These are phyloP conservation scores for Aspergillus wentii DNA, from an alignment of 495 filamentous ascomycete genomes.

Conservation along the genomic window DNA sequence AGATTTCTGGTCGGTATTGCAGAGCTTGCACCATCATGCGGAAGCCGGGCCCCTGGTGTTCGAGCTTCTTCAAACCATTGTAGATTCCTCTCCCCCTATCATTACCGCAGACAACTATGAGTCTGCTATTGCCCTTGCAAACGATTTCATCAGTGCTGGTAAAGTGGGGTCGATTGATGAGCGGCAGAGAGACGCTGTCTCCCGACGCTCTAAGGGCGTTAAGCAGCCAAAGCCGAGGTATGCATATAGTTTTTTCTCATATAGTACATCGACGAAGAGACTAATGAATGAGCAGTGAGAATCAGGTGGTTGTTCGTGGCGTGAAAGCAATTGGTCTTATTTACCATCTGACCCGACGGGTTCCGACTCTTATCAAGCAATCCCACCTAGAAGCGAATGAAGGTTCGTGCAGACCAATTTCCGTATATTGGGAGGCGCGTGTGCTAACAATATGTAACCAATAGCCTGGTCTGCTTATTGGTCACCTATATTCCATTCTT, in stretches of 20 bases:
- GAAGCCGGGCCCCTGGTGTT: conserved; percentile 76
- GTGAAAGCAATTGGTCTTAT: conserved; percentile 76
- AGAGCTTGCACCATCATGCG: conserved; percentile 60
- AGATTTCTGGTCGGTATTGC: conserved; percentile 93
- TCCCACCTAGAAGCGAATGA: conserved; percentile 87
- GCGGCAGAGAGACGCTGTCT: conserved; percentile 63
- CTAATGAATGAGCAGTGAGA: conserved; percentile 47
- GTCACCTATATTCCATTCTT: conserved; percentile 86
- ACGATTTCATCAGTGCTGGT: conserved; percentile 83
- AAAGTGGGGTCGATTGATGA: conserved; percentile 75
- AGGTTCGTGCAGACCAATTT: conserved; percentile 43
- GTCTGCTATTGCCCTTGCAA: conserved; percentile 72
- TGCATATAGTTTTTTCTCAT: conserved; percentile 10
- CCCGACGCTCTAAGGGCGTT: conserved; percentile 46
- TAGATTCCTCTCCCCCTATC: conserved; percentile 60
- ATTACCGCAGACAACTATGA: conserved; percentile 96
- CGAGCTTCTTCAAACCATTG: conserved; percentile 69
- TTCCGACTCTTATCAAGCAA: conserved; percentile 81
- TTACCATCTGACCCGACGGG: conserved; percentile 70
- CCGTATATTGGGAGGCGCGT: too few species aligned
- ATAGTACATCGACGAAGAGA: conserved; percentile 3
- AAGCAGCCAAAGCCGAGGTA: conserved; percentile 58
- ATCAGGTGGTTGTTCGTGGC: conserved; percentile 70
- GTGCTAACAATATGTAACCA: too few species aligned
- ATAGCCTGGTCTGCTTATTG: conserved; percentile 96